These are phyloP conservation scores for Candida tunisiensis DNA, from an alignment of 1,139 yeast species.

Conservation along the genomic window DNA sequence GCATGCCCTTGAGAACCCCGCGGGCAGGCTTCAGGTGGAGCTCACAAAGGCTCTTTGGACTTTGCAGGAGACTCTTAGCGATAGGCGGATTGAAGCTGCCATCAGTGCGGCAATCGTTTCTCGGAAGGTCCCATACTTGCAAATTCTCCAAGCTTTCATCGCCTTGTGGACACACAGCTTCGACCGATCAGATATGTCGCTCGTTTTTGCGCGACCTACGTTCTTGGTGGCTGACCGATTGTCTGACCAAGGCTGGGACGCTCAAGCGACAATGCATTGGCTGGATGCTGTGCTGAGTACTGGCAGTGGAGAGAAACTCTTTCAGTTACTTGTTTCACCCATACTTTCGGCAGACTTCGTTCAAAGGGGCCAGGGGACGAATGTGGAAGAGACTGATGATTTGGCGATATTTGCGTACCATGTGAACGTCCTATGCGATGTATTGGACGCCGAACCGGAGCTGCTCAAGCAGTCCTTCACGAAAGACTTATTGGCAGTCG, in stretches of 20 bases:
- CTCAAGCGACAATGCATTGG: neutral
- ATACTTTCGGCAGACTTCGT: too few species aligned
- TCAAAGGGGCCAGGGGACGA: too few species aligned
- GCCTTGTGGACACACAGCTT: constrained; percentile 26
- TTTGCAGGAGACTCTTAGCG: constrained; percentile 17
- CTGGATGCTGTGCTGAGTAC: too few species aligned
- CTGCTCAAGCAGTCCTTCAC: too few species aligned
- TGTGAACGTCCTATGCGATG: too few species aligned
- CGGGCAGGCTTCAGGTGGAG: constrained; percentile 42
- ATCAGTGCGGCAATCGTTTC: constrained; percentile 15
- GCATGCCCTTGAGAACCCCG: neutral
- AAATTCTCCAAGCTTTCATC: constrained; percentile 16
- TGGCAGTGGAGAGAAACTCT: too few species aligned
- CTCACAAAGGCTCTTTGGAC: constrained; percentile 31
- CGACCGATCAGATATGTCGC: constrained; percentile 23
- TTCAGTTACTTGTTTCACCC: too few species aligned
- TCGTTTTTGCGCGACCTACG: constrained; percentile 46
- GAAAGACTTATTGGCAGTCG: too few species aligned
- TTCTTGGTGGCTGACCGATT: constrained; percentile 44
- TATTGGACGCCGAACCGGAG: too few species aligned
- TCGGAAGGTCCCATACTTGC: constrained; percentile 5
- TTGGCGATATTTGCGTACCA: too few species aligned
- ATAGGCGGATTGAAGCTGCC: constrained; percentile 20
- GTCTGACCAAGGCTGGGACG: neutral
- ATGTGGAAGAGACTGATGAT: too few species aligned